Conservation (phyloP, 2,329 filamentous ascomycete genomes). For the Pezizomycotina sp. region DNA sequence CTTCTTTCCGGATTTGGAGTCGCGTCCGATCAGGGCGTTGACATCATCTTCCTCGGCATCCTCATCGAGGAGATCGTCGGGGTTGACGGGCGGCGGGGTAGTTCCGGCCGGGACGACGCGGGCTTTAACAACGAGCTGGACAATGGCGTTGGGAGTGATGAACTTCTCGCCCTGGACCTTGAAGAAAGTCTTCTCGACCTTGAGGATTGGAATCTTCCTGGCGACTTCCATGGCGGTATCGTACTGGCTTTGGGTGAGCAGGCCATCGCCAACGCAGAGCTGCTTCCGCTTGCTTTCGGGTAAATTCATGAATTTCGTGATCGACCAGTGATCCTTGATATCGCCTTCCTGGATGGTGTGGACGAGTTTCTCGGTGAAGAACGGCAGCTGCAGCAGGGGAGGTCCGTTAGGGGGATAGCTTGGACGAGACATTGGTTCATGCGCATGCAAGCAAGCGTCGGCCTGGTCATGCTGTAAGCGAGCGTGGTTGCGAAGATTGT, state of each 20-base stretch:
- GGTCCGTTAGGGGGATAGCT: slow-evolving; percentile 70
- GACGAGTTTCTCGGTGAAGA: slow-evolving; percentile 55
- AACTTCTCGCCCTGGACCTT: slow-evolving; percentile 91
- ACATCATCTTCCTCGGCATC: slow-evolving; percentile 88
- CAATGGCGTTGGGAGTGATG: slow-evolving; percentile 80
- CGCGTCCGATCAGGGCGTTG: slow-evolving; percentile 61
- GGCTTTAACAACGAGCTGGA: slow-evolving; percentile 87
- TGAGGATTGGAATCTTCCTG: slow-evolving; percentile 65
- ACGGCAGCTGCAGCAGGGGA: slow-evolving; percentile 77
- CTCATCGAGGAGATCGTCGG: slow-evolving; percentile 70
- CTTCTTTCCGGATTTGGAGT: slow-evolving; percentile 44
- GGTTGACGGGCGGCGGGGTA: slow-evolving; percentile 57
- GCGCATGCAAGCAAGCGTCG: slow-evolving; percentile 66
- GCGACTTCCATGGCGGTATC: slow-evolving; percentile 58
- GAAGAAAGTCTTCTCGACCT: slow-evolving; percentile 88
- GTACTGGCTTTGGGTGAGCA: slow-evolving; percentile 64
- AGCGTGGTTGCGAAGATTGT: slow-evolving; percentile 75
- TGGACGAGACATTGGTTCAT: slow-evolving; percentile 79
- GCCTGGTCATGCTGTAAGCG: slow-evolving; percentile 67
- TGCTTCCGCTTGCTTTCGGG: slow-evolving; percentile 57
- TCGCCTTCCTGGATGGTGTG: slow-evolving; percentile 53
- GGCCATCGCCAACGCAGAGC: slow-evolving; percentile 48
- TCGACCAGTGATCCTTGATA: slow-evolving; percentile 54
- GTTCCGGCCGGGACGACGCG: slow-evolving; percentile 81
- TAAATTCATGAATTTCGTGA: slow-evolving; percentile 80